Conservation (phyloP, 2,329 filamentous ascomycete species). For the Colletotrichum sp. region DNA sequence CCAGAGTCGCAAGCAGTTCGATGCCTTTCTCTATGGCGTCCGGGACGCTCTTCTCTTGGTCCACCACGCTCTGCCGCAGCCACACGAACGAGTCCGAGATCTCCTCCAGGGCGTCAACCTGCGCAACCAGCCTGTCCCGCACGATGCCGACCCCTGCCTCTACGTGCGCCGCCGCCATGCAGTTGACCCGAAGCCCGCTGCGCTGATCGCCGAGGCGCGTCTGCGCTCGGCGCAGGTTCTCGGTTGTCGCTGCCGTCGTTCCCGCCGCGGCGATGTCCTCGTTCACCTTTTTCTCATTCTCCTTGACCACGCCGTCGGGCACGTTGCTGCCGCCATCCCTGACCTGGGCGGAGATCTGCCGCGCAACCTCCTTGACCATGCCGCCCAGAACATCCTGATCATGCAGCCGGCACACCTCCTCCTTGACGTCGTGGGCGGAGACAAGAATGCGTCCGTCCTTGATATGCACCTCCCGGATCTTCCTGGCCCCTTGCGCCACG, state of each 20-base stretch:
- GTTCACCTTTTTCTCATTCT: not conserved
- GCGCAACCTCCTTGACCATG: not conserved
- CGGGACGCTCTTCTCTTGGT: not conserved
- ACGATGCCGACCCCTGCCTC: not conserved
- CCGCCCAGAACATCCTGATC: not conserved
- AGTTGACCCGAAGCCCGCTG: not conserved
- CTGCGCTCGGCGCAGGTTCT: not conserved
- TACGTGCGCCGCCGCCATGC: not conserved
- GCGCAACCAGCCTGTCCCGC: not conserved
- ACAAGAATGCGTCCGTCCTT: not conserved
- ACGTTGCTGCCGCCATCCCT: not conserved
- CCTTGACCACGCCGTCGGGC: not conserved
- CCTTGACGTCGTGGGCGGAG: not conserved
- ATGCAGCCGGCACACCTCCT: not conserved
- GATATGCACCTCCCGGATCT: not conserved
- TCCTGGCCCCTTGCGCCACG: not conserved
- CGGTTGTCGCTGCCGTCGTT: not conserved
- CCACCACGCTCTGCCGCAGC: not conserved
- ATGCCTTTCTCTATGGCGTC: not conserved
- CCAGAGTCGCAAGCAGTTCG: not conserved
- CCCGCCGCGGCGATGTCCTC: not conserved
- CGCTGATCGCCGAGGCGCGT: not conserved
- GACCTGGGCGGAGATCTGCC: not conserved
- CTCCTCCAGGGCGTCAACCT: not conserved
- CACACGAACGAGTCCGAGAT: not conserved